A percentile compares a stretch with the other conserved stretches of the same genome.
These are phyloP conservation scores for Candida buenavistaensis DNA, from an alignment of 1,139 yeast species.

Conservation along the genomic window DNA sequence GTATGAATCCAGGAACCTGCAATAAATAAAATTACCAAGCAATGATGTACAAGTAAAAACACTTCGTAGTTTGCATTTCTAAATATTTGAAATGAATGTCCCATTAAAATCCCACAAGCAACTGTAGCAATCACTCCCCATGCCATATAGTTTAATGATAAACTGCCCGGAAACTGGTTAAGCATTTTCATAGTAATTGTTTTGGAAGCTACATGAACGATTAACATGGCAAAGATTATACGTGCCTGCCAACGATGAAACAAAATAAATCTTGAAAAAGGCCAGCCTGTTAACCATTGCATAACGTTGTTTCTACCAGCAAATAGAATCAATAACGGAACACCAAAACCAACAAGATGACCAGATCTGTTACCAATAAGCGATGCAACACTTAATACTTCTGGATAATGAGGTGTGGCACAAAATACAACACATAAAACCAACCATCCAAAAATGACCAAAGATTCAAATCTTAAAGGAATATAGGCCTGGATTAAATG, in stretches of 20 bases:
- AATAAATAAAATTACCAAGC: slow-evolving; percentile 50
- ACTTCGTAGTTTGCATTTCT: slow-evolving; percentile 58
- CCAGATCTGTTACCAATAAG: slow-evolving; percentile 27
- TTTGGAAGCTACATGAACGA: slow-evolving; percentile 19
- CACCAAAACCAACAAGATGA: slow-evolving; percentile 18
- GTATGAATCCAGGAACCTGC: slow-evolving; percentile 58
- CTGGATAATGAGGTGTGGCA: slow-evolving; percentile 15
- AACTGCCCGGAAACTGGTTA: slow-evolving; percentile 26
- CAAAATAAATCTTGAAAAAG: slow-evolving; percentile 19
- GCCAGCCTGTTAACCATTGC: slow-evolving; percentile 28
- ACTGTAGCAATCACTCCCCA: slow-evolving; percentile 53
- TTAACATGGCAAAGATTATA: slow-evolving; percentile 15
- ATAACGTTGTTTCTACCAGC: slow-evolving; percentile 27
- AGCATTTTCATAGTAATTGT: slow-evolving; percentile 6
- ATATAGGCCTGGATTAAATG: slow-evolving; percentile 9
- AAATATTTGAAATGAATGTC: slow-evolving; percentile 30
- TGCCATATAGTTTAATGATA: slow-evolving; percentile 29
- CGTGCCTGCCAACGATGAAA: slow-evolving; percentile 28
- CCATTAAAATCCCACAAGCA: slow-evolving; percentile 34
- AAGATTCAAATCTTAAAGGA: slow-evolving; percentile 25
- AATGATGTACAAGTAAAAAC: slow-evolving; percentile 55
- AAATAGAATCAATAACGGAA: slow-evolving; percentile 24
- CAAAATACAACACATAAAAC: slow-evolving; percentile 15
- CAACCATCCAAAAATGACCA: slow-evolving; percentile 14
- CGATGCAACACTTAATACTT: slow-evolving; percentile 15